Evolutionary conservation across 208 protist genomes (phyloP).

Genomic region (Wallacemonas sp.): DNA sequence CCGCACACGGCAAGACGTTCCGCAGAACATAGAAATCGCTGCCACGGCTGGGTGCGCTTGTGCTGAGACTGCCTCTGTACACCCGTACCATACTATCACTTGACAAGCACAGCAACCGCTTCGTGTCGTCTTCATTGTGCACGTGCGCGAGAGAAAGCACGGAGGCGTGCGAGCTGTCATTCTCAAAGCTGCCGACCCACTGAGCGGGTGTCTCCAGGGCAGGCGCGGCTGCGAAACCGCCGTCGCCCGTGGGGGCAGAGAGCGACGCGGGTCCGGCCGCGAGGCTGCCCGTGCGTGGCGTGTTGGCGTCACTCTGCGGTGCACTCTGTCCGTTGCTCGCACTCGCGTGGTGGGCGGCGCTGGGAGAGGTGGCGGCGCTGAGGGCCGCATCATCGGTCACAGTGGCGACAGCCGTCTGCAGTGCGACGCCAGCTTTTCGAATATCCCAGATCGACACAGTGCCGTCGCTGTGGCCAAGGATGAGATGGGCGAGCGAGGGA

Average conservation of each 20-base stretch:
- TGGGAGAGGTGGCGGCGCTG: too few species aligned
- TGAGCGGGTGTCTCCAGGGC: constrained; percentile 23
- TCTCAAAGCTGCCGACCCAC: constrained; percentile 40
- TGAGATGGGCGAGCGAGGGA: constrained; percentile 44
- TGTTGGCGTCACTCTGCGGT: constrained; percentile 2
- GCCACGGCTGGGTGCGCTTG: constrained; percentile 20
- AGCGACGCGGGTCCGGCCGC: neutral
- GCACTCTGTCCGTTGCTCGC: neutral
- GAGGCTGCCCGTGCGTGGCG: neutral
- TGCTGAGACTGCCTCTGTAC: constrained; percentile 60
- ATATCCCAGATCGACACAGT: constrained; percentile 84
- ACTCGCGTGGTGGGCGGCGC: too few species aligned
- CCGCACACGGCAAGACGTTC: constrained; percentile 67
- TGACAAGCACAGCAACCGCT: constrained; percentile 68
- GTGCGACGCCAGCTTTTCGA: constrained; percentile 47
- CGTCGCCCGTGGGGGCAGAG: neutral
- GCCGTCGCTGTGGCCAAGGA: constrained; percentile 85
- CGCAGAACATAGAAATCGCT: constrained; percentile 60
- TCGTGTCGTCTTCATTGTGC: constrained; percentile 68
- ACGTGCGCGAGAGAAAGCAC: constrained; percentile 66
- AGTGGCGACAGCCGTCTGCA: constrained; percentile 35
- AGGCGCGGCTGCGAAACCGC: neutral
- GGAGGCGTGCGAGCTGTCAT: constrained; percentile 71
- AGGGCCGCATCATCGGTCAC: neutral
- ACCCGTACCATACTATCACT: constrained; percentile 85